A percentile compares a stretch with the other conserved stretches of the same genome.
phyloP scores from a whole-genome alignment of 139 green algal genomes.

The Axilococcus clingmanii region DNA sequence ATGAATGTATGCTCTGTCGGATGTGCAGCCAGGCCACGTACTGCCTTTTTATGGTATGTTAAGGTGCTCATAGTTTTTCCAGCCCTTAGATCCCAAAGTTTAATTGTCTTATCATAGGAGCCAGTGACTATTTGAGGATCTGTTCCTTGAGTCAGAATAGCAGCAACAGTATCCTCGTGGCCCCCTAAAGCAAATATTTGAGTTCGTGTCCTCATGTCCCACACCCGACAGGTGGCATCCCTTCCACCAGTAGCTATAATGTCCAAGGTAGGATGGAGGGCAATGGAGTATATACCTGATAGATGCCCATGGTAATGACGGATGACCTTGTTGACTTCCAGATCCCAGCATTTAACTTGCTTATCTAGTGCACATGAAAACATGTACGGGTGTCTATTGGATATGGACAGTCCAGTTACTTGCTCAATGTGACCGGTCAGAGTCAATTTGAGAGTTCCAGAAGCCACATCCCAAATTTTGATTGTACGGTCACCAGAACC shows the following conservation, averaged over 20 bases:
- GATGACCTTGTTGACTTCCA: constrained; percentile 99
- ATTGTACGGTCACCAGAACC: constrained; percentile 93
- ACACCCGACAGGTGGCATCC: constrained; percentile 86
- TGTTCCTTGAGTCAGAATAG: constrained; percentile 71
- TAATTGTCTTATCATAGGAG: constrained; percentile 74
- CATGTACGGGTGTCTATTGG: constrained; percentile 90
- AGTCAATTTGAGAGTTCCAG: constrained; percentile 92
- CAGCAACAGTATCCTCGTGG: constrained; percentile 89
- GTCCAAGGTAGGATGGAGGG: constrained; percentile 90
- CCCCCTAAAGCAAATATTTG: constrained; percentile 81
- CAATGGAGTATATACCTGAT: constrained; percentile 92
- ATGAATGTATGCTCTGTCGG: constrained; percentile 79
- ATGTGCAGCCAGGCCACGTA: constrained; percentile 67
- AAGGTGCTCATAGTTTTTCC: constrained; percentile 78
- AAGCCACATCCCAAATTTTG: constrained; percentile 91
- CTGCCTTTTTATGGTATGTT: constrained; percentile 97
- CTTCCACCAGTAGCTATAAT: constrained; percentile 87
- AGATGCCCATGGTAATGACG: constrained; percentile 97
- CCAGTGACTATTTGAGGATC: constrained; percentile 91
- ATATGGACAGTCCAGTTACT: constrained; percentile 85
- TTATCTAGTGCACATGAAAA: constrained; percentile 95
- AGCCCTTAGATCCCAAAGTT: constrained; percentile 75
- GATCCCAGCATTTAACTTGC: constrained; percentile 98
- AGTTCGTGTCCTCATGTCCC: constrained; percentile 95
- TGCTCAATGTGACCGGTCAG: constrained; percentile 99